phyloP scores from a whole-genome alignment of 306 rosid genomes.

The Medicago truncatula region DNA sequence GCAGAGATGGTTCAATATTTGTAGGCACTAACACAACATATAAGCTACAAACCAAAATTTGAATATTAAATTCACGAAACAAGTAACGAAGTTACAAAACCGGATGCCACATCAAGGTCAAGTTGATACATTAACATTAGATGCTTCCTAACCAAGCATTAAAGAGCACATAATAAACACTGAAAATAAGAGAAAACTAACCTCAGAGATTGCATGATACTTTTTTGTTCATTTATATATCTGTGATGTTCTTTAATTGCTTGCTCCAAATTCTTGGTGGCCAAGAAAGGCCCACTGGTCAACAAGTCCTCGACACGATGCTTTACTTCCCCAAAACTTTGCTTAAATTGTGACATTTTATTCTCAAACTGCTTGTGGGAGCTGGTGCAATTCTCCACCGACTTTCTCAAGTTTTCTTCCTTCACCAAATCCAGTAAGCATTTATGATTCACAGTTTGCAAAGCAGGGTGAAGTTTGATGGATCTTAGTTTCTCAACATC shows the following conservation, averaged over 20 bases:
- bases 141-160: conserved; percentile 1
- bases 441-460: conserved; percentile 65
- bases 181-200: conserved; percentile 47
- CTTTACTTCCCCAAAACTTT: conserved; percentile 68
- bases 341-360: conserved; percentile 83
- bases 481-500: conserved; percentile 75
- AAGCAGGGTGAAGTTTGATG: conserved; percentile 77
- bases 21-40: neutral
- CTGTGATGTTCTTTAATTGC: conserved; percentile 70
- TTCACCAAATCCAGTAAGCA: conserved; percentile 90
- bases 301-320: conserved; percentile 78
- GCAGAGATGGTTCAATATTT: neutral
- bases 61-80: conserved; percentile 32
- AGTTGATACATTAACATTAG: conserved; percentile 35
- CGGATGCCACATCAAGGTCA: conserved; percentile 9
- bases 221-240: conserved; percentile 74
- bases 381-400: conserved; percentile 72
- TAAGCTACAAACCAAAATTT: conserved; percentile 10
- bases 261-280: conserved; percentile 59
- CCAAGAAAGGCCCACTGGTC: conserved; percentile 54
- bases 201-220: conserved; percentile 97
- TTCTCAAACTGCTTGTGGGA: conserved; percentile 94
- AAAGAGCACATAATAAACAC: neutral
- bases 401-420: conserved; percentile 85
- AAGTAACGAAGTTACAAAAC: conserved; percentile 15